Base-by-base conservation (phyloP, 495 filamentous ascomycete species). In the Penicillium chermesinum region DNA sequence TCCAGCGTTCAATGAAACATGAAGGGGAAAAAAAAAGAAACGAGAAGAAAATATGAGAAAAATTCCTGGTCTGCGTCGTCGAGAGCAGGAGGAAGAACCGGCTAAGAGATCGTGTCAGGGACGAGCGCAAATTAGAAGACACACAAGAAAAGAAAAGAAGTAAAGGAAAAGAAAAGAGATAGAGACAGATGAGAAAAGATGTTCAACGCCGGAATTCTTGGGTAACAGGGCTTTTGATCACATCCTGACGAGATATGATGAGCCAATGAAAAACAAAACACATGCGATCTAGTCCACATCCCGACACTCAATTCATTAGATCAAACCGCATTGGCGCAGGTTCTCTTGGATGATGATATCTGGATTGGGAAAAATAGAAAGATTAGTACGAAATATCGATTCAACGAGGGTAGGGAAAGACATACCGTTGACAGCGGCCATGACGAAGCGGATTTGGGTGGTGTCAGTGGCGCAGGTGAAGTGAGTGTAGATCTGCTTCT, bases 341-440 rank as follows among this genome's bases (percentile, higher is more conserved):
- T 98, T 98, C 73, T 97, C 94, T 82, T 98, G 93, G 68, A 98
- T 98, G 73, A 98, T 98, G 71, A 98, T 98, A 73, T 98, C 93
- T 30, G 25, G n/a, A n/a, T n/a, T 97, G 49, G 6, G 39, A 38
- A 34, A 16, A 18, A 32, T 57, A 36, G 48, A 39, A 14, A 16
- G 15, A 38, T 32, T 21, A 14, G 15, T 3, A 20, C 12, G 21
- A 22, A 3, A 32, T 38, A 16, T 46, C 18, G n/a, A 46, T 25
- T n/a, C n/a, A 38, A 16, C 18, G 22, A 32, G 32, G 9, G 25
- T 12, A 13, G 6, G 10, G 16, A 46, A 7, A 20, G 45, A 69
- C 86, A 63, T 81, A 96, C 91, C 91, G 76, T 98, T 98, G 57
- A 98, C 93, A 30, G 93, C 93, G 41, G 94, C 93, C 93, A 98